Percentiles rank a stretch among this genome's conserved stretches.
Evolutionary conservation across 78 protist genomes (phyloP).

Genomic region (Andalucia godoyi): DNA sequence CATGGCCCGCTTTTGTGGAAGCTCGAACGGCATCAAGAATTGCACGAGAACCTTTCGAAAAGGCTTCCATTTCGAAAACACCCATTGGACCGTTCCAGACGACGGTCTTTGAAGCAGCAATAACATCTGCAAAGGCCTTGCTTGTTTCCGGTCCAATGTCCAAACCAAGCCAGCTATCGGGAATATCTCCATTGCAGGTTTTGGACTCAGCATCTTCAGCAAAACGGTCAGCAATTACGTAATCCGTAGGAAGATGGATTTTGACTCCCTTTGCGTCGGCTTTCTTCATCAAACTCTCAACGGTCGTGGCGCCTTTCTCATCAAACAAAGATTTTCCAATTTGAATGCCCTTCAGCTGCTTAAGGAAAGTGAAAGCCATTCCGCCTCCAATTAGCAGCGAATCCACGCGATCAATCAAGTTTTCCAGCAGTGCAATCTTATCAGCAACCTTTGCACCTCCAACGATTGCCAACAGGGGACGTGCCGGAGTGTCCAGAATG

Average conservation of each 20-base stretch:
- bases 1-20: slow-evolving; percentile 62
- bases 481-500: slow-evolving; percentile 73
- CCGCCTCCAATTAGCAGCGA: slow-evolving; percentile 95
- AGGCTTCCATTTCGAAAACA: slow-evolving; percentile 87
- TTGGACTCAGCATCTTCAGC: slow-evolving; percentile 27
- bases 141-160: slow-evolving; percentile 92
- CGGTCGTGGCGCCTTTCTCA: slow-evolving; percentile 66
- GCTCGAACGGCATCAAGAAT: slow-evolving; percentile 59
- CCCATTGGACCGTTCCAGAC: slow-evolving; percentile 98
- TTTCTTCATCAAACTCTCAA: slow-evolving; percentile 49
- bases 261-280: slow-evolving; percentile 74
- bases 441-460: slow-evolving; percentile 97
- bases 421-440: slow-evolving; percentile 91
- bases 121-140: slow-evolving; percentile 15
- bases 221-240: slow-evolving; percentile 67
- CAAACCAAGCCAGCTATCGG: slow-evolving; percentile 93
- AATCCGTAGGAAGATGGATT: slow-evolving; percentile 82
- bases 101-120: slow-evolving; percentile 59
- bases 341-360: slow-evolving; percentile 20
- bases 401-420: slow-evolving; percentile 83
- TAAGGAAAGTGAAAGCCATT: slow-evolving; percentile 96
- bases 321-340: slow-evolving; percentile 8
- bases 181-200: slow-evolving; percentile 64
- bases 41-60: slow-evolving; percentile 75
- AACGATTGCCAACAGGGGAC: slow-evolving; percentile 92